Conservation (phyloP, 192 early-diverging fungal genomes). For the Lobulomyces angularis region DNA sequence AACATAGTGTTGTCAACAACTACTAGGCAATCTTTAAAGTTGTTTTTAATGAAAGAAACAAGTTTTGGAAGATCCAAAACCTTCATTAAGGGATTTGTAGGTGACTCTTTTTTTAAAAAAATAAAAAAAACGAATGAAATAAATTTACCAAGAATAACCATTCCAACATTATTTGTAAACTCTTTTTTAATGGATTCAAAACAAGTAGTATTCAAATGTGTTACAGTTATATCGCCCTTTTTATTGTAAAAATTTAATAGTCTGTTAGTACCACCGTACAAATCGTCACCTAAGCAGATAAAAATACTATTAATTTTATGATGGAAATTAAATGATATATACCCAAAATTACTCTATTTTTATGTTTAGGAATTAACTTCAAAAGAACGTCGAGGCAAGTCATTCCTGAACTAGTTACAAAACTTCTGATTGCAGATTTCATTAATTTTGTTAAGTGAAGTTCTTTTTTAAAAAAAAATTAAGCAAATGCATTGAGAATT, state of each 20-base stretch:
- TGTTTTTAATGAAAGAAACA: conserved; percentile 56
- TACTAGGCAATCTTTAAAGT: conserved; percentile 62
- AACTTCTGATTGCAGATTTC: conserved; percentile 69
- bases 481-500: background rate
- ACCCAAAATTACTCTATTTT: no score
- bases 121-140: no score
- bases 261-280: conserved; percentile 95
- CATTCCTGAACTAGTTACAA: conserved; percentile 87
- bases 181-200: conserved; percentile 43
- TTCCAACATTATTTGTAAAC: conserved; percentile 62
- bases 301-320: no score
- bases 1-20: conserved; percentile 99
- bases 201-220: conserved; percentile 83
- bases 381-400: conserved; percentile 84
- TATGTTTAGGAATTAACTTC: no score
- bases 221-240: conserved; percentile 67
- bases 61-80: conserved; percentile 72
- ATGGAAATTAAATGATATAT: no score
- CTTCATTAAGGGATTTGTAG: conserved; percentile 94
- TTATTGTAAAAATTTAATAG: conserved; percentile 72
- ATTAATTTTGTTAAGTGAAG: conserved; percentile 87
- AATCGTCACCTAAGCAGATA: conserved; percentile 88
- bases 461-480: background rate
- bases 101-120: no score
- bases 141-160: conserved; percentile 82